phyloP scores from a whole-genome alignment of 2,329 filamentous ascomycete species.

The Calonectria hawksworthii region DNA sequence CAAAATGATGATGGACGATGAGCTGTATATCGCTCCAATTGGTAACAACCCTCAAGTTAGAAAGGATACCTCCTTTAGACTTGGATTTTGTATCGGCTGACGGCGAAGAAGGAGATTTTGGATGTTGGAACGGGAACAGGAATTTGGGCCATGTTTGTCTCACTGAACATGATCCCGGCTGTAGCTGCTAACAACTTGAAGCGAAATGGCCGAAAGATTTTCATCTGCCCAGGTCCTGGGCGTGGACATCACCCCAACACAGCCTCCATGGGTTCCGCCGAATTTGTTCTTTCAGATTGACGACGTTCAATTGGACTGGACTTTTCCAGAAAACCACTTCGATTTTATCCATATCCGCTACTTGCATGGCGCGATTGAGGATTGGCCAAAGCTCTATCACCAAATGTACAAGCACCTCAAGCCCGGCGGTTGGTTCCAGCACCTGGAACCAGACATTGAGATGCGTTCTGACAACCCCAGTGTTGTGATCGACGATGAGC shows the following conservation, averaged over 20 bases:
- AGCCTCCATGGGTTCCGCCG: slow-evolving; percentile 6
- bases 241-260: slow-evolving; percentile 2
- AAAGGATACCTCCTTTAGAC: background rate
- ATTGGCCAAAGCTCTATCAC: slow-evolving; percentile 3
- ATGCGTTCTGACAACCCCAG: background rate
- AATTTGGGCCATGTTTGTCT: slow-evolving; percentile 11
- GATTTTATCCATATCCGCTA: slow-evolving; percentile 2
- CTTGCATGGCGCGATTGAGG: slow-evolving; percentile 3
- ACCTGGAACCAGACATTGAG: slow-evolving; percentile 2
- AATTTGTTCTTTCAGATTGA: slow-evolving; percentile 14
- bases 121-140: slow-evolving; percentile 18
- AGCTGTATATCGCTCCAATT: slow-evolving; percentile 18
- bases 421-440: slow-evolving; percentile 5
- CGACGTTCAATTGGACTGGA: slow-evolving; percentile 18
- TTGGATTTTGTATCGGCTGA: background rate
- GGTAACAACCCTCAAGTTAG: slow-evolving; percentile 16
- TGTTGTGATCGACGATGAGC: background rate
- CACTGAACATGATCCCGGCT: background rate
- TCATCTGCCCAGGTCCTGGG: slow-evolving; percentile 1
- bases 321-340: background rate
- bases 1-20: slow-evolving; percentile 22
- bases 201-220: slow-evolving; percentile 13
- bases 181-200: background rate
- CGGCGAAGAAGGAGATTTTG: background rate
- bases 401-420: slow-evolving; percentile 7